Percentiles rank a stretch among this genome's conserved stretches.
phyloP scores from a whole-genome alignment of 2,329 filamentous ascomycete species.

The Aureobasidium sp. region DNA sequence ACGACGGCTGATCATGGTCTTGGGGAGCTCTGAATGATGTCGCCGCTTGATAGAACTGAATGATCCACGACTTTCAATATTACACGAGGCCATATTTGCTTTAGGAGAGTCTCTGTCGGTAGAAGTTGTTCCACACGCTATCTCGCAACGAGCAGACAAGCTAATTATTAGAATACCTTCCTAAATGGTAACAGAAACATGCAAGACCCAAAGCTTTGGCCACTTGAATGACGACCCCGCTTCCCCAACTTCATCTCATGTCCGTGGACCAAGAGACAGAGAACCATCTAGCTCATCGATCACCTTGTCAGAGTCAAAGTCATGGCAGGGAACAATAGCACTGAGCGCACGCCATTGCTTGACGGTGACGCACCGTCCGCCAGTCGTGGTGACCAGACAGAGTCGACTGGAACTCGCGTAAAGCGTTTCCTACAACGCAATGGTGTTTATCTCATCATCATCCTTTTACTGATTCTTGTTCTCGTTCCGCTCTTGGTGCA shows the following conservation, averaged over 20 bases:
- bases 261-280: not conserved
- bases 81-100: too few relatives aligned
- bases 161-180: too few relatives aligned
- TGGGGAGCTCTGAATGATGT: too few relatives aligned
- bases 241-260: not conserved
- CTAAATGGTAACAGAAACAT: too few relatives aligned
- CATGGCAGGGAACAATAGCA: slow-evolving; percentile 8
- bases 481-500: not conserved
- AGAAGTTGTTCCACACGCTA: too few relatives aligned
- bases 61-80: too few relatives aligned
- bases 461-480: not conserved
- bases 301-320: not conserved
- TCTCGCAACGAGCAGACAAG: too few relatives aligned
- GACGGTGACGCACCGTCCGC: not conserved
- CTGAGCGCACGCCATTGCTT: slow-evolving; percentile 8
- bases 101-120: too few relatives aligned
- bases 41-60: too few relatives aligned
- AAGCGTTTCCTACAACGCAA: slow-evolving; percentile 8
- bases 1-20: too few relatives aligned
- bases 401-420: not conserved
- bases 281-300: not conserved
- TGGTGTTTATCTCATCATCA: slow-evolving; percentile 3
- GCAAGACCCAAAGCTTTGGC: too few relatives aligned
- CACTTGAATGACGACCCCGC: slow-evolving; percentile 4
- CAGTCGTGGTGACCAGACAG: not conserved